A percentile compares a stretch with the other conserved stretches of the same genome.
Evolutionary conservation across 1,284 basidiomycete species (phyloP).

Genomic region (Ganoderma multipileum): DNA sequence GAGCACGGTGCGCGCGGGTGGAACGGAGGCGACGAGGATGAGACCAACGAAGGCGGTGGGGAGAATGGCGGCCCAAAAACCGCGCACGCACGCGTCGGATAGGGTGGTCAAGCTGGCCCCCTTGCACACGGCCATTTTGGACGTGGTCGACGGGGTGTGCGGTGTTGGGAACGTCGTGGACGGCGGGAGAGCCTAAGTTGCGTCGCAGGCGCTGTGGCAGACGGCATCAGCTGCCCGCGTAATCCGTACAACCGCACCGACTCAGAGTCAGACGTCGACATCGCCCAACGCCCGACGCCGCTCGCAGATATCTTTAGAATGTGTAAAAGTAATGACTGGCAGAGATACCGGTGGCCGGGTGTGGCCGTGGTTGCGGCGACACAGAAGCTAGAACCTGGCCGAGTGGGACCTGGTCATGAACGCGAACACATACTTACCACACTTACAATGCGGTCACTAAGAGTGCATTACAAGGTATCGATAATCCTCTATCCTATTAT

Average conservation of each 20-base stretch:
- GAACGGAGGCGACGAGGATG: conserved; percentile 50
- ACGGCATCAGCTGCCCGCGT: background rate
- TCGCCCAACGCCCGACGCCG: no score
- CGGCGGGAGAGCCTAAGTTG: background rate
- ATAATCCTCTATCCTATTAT: no score
- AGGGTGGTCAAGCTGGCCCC: conserved; percentile 50
- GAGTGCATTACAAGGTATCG: no score
- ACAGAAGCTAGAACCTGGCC: no score
- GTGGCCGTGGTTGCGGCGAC: no score
- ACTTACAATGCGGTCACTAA: no score
- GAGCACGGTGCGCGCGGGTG: conserved; percentile 39
- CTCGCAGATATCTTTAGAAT: no score
- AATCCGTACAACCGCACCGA: background rate
- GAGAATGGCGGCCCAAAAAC: conserved; percentile 59
- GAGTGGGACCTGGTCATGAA: no score
- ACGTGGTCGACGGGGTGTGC: conserved; percentile 10
- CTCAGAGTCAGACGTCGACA: no score
- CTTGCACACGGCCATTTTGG: conserved; percentile 28
- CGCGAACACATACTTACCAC: no score
- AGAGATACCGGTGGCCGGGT: no score
- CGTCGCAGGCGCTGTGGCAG: background rate
- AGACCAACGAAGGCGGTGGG: conserved; percentile 57
- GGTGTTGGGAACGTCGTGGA: conserved; percentile 3
- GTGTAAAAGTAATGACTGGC: no score
- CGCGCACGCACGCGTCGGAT: conserved; percentile 57